These are phyloP conservation scores for Anethum foeniculum DNA, from an alignment of 140 eudicot species.

Conservation along the genomic window DNA sequence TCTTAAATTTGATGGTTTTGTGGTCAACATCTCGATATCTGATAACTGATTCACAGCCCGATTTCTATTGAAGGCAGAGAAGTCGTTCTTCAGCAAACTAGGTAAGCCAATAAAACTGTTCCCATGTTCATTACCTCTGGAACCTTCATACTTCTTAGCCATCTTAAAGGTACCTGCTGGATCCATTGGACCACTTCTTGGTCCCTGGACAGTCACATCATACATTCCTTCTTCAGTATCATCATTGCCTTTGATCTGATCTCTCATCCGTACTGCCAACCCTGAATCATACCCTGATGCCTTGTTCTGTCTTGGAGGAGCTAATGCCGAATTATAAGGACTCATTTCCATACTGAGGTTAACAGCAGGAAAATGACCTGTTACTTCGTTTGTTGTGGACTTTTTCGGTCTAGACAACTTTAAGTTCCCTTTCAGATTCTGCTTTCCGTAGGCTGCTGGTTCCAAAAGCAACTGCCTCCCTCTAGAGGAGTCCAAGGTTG, in stretches of 20 bases:
- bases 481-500: constrained; percentile 34
- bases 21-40: constrained; percentile 66
- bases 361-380: constrained; percentile 11
- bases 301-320: background rate
- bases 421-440: constrained; percentile 47
- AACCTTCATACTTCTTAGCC: constrained; percentile 40
- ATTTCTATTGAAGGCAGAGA: constrained; percentile 40
- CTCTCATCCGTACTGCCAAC: constrained; percentile 16
- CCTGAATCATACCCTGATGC: constrained; percentile 11
- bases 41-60: constrained; percentile 60
- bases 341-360: constrained; percentile 5
- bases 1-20: constrained; percentile 59
- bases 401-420: constrained; percentile 46
- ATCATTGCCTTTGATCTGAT: constrained; percentile 32
- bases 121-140: constrained; percentile 37
- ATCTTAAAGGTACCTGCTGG: constrained; percentile 22
- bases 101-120: constrained; percentile 36
- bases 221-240: constrained; percentile 46
- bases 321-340: background rate
- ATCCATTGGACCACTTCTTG: constrained; percentile 19
- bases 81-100: constrained; percentile 30
- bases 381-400: constrained; percentile 28
- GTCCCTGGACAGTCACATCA: constrained; percentile 48
- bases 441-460: constrained; percentile 39
- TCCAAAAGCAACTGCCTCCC: constrained; percentile 36